phyloP scores from a whole-genome alignment of 1,139 yeast species.

The Candida albicans region DNA sequence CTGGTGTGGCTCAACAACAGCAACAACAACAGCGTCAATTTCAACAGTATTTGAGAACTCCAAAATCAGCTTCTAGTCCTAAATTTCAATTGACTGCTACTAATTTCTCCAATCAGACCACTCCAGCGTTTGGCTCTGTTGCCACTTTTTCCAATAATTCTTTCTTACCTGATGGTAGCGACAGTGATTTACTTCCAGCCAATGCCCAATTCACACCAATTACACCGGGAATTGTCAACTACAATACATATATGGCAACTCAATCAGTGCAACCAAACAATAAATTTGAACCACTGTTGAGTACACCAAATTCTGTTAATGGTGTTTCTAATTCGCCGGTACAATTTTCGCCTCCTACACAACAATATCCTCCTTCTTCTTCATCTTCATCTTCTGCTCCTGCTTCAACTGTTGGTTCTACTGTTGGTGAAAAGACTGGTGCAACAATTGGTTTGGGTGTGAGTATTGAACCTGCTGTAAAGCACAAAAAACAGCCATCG shows the following conservation, averaged over 20 bases:
- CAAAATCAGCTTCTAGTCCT: conserved; percentile 11
- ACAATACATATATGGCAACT: background rate
- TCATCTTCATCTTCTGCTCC: background rate
- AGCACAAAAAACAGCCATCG: conserved; percentile 1
- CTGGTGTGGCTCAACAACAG: conserved; percentile 1
- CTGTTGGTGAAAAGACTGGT: conserved; percentile 4
- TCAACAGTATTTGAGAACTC: conserved; percentile 11
- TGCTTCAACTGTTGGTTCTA: background rate
- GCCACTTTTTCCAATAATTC: conserved; percentile 5
- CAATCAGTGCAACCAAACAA: background rate
- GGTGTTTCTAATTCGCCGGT: conserved; percentile 8
- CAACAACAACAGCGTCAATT: conserved; percentile 3
- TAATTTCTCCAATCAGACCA: conserved; percentile 9
- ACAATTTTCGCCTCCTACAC: conserved; percentile 10
- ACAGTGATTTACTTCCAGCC: background rate
- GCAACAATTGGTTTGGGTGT: conserved; percentile 14
- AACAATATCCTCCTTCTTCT: background rate
- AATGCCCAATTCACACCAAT: conserved; percentile 11
- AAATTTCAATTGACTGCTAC: conserved; percentile 7
- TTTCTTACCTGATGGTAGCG: background rate
- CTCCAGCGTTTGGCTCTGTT: conserved; percentile 9
- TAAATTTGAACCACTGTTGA: background rate
- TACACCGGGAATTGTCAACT: conserved; percentile 9
- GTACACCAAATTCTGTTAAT: conserved; percentile 7
- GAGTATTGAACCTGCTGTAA: conserved; percentile 4